A percentile compares a stretch with the other conserved stretches of the same genome.
phyloP scores from a whole-genome alignment of 1,284 basidiomycete species.

The Hemileia vastatrix region DNA sequence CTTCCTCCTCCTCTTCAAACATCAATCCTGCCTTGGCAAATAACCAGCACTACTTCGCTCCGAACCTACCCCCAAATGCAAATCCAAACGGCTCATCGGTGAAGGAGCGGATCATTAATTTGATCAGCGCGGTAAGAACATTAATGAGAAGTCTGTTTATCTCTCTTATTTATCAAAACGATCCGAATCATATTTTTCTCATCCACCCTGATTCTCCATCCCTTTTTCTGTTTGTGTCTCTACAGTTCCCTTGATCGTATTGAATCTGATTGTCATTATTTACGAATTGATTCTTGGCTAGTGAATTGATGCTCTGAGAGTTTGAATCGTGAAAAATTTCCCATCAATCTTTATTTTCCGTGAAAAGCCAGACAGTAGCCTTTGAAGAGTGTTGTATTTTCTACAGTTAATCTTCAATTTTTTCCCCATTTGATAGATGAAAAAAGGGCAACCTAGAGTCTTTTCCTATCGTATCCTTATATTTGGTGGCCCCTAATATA shows the following conservation, averaged over 20 bases:
- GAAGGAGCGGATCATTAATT: slow-evolving; percentile 75
- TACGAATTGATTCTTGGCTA: slow-evolving; percentile 65
- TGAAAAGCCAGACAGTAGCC: no score
- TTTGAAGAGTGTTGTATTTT: no score
- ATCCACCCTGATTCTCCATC: slow-evolving; percentile 26
- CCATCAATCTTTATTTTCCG: no score
- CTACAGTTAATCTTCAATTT: no score
- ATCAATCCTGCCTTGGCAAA: slow-evolving; percentile 20
- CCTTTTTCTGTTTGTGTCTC: no score
- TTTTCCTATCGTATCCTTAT: no score
- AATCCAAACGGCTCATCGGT: slow-evolving; percentile 56
- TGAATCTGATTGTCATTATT: slow-evolving; percentile 70
- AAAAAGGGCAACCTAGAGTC: no score
- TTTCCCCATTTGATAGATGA: no score
- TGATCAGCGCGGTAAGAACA: slow-evolving; percentile 86
- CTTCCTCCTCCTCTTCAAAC: slow-evolving; percentile 50
- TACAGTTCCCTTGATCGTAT: slow-evolving; percentile 71
- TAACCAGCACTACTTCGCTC: neutral
- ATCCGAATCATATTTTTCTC: slow-evolving; percentile 35
- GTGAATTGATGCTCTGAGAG: no score
- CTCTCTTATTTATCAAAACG: slow-evolving; percentile 10
- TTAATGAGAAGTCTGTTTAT: slow-evolving; percentile 77
- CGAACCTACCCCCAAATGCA: slow-evolving; percentile 9
- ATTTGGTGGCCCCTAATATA: no score
- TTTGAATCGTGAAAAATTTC: no score